Evolutionary conservation across 2,329 filamentous ascomycete genomes (phyloP), one percentile per base, ranked within the genome.

Genomic region (Phialophora tarda): DNA sequence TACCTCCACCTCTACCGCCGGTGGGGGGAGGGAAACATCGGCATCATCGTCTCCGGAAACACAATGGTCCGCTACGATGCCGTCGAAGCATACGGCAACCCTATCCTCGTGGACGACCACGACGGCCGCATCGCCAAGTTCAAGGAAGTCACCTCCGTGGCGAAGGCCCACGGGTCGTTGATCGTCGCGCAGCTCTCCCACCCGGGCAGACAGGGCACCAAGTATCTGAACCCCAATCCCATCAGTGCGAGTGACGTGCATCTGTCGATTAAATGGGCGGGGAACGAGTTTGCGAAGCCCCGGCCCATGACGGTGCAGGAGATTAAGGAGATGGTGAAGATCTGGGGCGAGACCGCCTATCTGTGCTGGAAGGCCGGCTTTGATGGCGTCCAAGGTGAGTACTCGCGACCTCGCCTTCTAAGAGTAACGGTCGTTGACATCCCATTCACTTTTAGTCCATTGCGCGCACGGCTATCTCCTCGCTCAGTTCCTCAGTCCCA

Each of bases 11-110:
- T 87, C 44, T 90, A 90, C 76, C 79, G 82, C 56, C 77, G 82
- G 67, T 91, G 87, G 86, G 88, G 88, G 1, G 83, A 88, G 71
- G 85, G 84, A 34, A 80, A 78, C 14, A 82, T 81, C 56, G 86
- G 87, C n/a, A 73, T 86, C 30, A 85, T 89, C 64, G 76, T 89
- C 1, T 87, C 85, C 0, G 88, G 88, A 50, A 90, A 90, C 75
- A 80, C 88, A 64, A 87, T 89, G 82, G 82, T 89, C 53, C 85
- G 88, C 56, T 85, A 83, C 68, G 85, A 87, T 59, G 82, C 87
- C 57, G 77, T 88, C 3, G 85, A 87, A 69, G 81, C 80, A 4
- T 73, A 82, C 3, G 86, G 86, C 10, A 87, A 88, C 74, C 78
- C 80, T 0, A 87, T 90, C 73, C 84, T 91, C 50, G 83, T 86